Base-by-base conservation (phyloP, 1,139 yeast species). In the Barnettozyma hawaiiensis region DNA sequence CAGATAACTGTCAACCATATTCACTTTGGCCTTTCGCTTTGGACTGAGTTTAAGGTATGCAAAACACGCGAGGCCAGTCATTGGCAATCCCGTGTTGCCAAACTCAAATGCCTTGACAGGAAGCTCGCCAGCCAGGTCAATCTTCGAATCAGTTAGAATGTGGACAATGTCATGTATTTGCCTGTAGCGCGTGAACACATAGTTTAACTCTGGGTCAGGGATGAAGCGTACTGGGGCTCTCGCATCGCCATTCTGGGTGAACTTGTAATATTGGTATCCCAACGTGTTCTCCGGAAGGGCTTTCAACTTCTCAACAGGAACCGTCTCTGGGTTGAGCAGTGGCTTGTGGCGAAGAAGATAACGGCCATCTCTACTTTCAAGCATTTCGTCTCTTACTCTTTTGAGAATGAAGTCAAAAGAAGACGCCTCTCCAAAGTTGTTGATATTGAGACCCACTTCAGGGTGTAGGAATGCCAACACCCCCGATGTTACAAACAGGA, bases 161-260 rank as follows among this genome's bases (percentile, higher is more conserved):
- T 92, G 99, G 59, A 89, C 92, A 57, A 92, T 92, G 61, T 92
- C 99, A 57, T 92, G 99, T 59, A 97, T 90, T 60, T 92, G 97
- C 41, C 99, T 76, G 62, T 92, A 92, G 51, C 98, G 68, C 61
- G 89, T 95, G 70, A 80, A 87, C 15, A 92, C 84, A 58, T 84
- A 92, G 1, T 97, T 97, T 55, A 89, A 75, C 57, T 87, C 95
- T 34, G 86, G 94, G 59, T 92, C 89, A 51, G 86, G 94, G 33
- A 92, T 86, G 61, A 77, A 92, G 46, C 78, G 75, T 6, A 92
- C 97, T 0, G 87, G 82, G 2, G 84, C 90, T 53, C 99, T 70
- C 0, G 96, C 89, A 60, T 94, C 98, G 1, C 97, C 97, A 10
- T 94, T 81, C 1, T 87, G 96, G 1, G 92, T 87, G 61, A 94